Base-by-base conservation (phyloP, 2,329 filamentous ascomycete species). In the Raffaelea ambrosiae region DNA sequence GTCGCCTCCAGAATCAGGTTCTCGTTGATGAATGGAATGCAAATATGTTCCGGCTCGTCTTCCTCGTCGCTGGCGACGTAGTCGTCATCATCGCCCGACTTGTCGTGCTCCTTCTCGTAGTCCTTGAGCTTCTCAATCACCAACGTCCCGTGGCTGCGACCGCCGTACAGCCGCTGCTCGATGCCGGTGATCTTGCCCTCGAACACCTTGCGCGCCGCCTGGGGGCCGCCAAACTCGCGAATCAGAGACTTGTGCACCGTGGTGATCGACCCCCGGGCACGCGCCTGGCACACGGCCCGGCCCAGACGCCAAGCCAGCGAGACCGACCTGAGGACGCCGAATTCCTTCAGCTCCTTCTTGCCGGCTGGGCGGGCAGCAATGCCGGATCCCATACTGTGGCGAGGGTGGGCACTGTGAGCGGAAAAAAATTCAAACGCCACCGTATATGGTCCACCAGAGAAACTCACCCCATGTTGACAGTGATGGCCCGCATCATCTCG, bases 181-280 rank as follows among this genome's bases (percentile, higher is more conserved):
- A 77, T 73, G 9, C 64, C 65, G 16, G 71, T 62, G 49, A 77
- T 76, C 60, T 78, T 78, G 21, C 74, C 74, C 41, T 69, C 63
- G 60, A 71, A 76, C 11, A 77, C 57, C 33, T 76, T 65, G 51
- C 66, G 69, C 1, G 71, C 73, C 3, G 66, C 64, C 18, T 64
- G 63, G 2, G 62, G 53, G 0, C 72, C 72, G 16, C 72, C 72
- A 36, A 68, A 69, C 57, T 74, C 71, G 2, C 68, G 61, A 16
- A 76, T 62, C 47, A 76, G 73, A 4, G 64, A 63, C 54, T 74
- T 68, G 4, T 70, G 69, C 11, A 72, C 69, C 2, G 65, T 68
- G 20, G 64, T 62, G 43, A 72, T 58, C 5, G 64, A 67, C 48
- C 72, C 66, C 3, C 67, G 57, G 4, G 72, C 63, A 50, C 69